Conservation (phyloP, 2,329 filamentous ascomycete species). For the Metarhizium sp. region DNA sequence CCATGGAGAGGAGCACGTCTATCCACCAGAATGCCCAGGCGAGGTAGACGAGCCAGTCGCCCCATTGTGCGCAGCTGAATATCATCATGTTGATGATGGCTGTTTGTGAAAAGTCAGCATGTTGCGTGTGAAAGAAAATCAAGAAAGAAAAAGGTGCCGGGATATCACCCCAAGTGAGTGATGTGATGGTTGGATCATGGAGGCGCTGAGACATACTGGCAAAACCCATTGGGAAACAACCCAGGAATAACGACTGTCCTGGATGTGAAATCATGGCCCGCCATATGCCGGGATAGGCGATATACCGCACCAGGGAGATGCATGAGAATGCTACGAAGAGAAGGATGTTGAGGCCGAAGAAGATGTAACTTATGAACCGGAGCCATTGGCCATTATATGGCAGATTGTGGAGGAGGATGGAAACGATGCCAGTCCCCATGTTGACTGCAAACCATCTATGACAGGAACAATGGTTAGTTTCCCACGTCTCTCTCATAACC, state of each 20-base stretch:
- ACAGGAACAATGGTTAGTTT: neutral
- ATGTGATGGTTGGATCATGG: neutral
- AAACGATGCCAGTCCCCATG: slow-evolving; percentile 62
- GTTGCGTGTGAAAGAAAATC: neutral
- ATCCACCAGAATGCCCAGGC: slow-evolving; percentile 52
- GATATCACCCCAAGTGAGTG: neutral
- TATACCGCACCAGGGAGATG: slow-evolving; percentile 51
- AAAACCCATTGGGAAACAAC: slow-evolving; percentile 59
- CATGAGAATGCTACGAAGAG: slow-evolving; percentile 46
- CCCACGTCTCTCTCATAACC: neutral
- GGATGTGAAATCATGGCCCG: slow-evolving; percentile 56
- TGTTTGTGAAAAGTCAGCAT: slow-evolving; percentile 4
- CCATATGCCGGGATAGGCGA: slow-evolving; percentile 58
- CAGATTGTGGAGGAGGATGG: slow-evolving; percentile 51
- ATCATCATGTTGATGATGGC: slow-evolving; percentile 57
- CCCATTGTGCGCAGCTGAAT: slow-evolving; percentile 54
- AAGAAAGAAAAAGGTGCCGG: neutral
- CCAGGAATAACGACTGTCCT: slow-evolving; percentile 58
- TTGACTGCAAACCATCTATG: slow-evolving; percentile 47
- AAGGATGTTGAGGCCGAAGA: slow-evolving; percentile 50
- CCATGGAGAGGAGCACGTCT: slow-evolving; percentile 41
- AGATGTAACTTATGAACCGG: slow-evolving; percentile 46
- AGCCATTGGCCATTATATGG: slow-evolving; percentile 52
- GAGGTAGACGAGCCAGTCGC: slow-evolving; percentile 42
- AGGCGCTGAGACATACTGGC: slow-evolving; percentile 32